Conservation (phyloP, 768 basidiomycete genomes). For the Kwoniella sp. region DNA sequence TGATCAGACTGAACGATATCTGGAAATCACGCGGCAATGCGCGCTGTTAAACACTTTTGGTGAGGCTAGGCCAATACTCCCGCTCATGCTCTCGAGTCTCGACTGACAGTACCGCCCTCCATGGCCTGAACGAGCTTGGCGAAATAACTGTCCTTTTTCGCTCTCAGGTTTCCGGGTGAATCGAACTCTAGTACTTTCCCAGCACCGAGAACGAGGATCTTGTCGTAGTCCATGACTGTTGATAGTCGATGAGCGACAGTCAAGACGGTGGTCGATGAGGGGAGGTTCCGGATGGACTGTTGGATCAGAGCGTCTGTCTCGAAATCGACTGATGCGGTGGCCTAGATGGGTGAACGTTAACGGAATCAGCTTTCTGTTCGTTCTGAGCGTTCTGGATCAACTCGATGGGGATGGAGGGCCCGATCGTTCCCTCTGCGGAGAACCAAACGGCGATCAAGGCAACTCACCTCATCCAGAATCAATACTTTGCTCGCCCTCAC, state of each 20-base stretch:
- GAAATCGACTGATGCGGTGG: conserved; percentile 59
- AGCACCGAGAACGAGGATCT: conserved; percentile 65
- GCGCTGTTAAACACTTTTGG: no score
- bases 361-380: neutral
- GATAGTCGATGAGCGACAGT: conserved; percentile 64
- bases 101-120: conserved; percentile 35
- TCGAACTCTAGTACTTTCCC: conserved; percentile 78
- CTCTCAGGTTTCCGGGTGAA: conserved; percentile 64
- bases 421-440: neutral
- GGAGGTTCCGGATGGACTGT: conserved; percentile 61
- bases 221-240: conserved; percentile 67
- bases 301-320: conserved; percentile 66
- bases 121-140: conserved; percentile 61
- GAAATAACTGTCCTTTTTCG: conserved; percentile 65
- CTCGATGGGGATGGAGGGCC: no score
- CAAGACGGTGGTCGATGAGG: conserved; percentile 60
- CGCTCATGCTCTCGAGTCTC: conserved; percentile 1
- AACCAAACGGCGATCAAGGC: neutral
- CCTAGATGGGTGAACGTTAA: conserved; percentile 15
- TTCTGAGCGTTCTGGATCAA: no score
- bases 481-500: conserved; percentile 64
- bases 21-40: no score
- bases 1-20: no score
- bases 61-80: no score
- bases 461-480: conserved; percentile 62